Base-by-base conservation (phyloP, 163 green algal species). In the Trebouxiophyceae sp. region DNA sequence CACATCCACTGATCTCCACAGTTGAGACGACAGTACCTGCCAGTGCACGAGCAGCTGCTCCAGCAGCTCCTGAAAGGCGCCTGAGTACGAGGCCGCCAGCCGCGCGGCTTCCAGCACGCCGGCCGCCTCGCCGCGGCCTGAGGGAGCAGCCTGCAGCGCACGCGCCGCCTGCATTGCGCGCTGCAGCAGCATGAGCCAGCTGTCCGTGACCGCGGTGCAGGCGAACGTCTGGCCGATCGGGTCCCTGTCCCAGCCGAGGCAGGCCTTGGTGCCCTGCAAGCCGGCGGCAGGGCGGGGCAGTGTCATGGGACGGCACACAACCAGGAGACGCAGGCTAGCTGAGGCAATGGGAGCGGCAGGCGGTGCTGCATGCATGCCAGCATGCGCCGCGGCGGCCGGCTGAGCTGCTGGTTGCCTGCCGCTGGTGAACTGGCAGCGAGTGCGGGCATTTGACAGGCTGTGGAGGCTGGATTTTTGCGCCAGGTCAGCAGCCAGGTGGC, bases 101-200 rank as follows among this genome's bases (percentile, higher is more conserved):
- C 27, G 26, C 54, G 7, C 27, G 47, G 16, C 47, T 20, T 57
- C 20, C 47, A 26, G 16, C 16, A 57, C 16, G 27, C 26, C 54
- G 26, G 5, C 24, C 27, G 5, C 54, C 27, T 8, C 27, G 12
- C 5, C 7, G 19, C 23, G 5, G 39, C 24, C 46, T n/a, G n/a
- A n/a, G n/a, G n/a, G n/a, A 8, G 68, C 44, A n/a, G 30, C 20
- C 54, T 62, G 45, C 66, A 77, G 63, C 3, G 65, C 70, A 3
- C 69, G 63, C 24, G 69, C 55, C 2, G 69, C 71, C 45, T 77
- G 68, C 58, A 73, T 63, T 20, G 64, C 34, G 12, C 27, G 45
- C 63, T 79, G 70, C 64, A 80, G 68, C 47, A 85, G 73, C 62
- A 68, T 59, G 29, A 86, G 80, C 80, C 80, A 86, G 22, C 66